Evolutionary conservation across 768 basidiomycete genomes (phyloP).

Genomic region (Termitomyces sp.): DNA sequence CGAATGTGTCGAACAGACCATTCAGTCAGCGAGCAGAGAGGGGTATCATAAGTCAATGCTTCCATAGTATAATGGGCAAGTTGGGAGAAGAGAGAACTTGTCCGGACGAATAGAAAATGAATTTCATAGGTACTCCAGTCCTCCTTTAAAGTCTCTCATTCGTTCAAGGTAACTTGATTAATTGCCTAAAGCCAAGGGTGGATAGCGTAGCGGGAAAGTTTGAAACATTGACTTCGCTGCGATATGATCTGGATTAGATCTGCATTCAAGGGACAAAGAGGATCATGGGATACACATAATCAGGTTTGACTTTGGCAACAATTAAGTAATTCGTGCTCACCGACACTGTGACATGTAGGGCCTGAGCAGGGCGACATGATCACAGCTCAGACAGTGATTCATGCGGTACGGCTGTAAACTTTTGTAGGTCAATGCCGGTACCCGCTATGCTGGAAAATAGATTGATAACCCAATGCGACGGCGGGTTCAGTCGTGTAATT

Average conservation of each 20-base stretch:
- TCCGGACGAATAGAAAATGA: background rate
- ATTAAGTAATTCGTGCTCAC: background rate
- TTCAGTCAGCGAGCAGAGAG: slow-evolving; percentile 37
- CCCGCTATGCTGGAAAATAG: background rate
- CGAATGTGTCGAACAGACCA: slow-evolving; percentile 49
- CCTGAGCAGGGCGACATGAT: slow-evolving; percentile 1
- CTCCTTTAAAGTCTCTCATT: slow-evolving; percentile 12
- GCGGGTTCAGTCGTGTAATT: background rate
- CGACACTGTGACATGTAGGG: background rate
- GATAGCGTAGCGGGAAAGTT: slow-evolving; percentile 5
- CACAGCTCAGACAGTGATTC: background rate
- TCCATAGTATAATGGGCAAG: slow-evolving; percentile 9
- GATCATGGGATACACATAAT: background rate
- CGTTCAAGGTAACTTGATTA: slow-evolving; percentile 16
- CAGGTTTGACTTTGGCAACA: background rate
- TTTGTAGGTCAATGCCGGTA: background rate
- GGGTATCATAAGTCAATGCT: slow-evolving; percentile 4
- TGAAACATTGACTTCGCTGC: slow-evolving; percentile 10
- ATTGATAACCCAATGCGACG: background rate
- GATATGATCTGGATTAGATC: slow-evolving; percentile 13
- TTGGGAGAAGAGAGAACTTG: background rate
- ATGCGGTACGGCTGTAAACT: background rate
- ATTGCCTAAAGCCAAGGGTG: slow-evolving; percentile 14
- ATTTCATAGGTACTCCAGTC: background rate
- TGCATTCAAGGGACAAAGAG: slow-evolving; percentile 5